Evolutionary conservation across 83 land plant species (phyloP), one percentile per base, ranked within the genome.

Genomic region (Picea abies): DNA sequence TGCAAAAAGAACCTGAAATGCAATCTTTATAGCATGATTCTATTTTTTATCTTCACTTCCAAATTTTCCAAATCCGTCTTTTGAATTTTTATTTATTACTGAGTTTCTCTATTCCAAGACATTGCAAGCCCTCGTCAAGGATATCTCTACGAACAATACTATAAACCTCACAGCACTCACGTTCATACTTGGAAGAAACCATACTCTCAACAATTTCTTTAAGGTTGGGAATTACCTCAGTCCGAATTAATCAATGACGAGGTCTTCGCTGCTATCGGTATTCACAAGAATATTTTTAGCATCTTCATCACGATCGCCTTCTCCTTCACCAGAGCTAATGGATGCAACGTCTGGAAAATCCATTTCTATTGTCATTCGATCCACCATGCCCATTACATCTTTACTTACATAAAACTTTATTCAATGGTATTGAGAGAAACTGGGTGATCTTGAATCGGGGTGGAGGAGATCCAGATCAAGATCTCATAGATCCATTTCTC

Each of bases 41-140:
- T 96, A 94, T 49, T 90, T 88, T 89, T 88, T 91, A 96, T 96
- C 81, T 90, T 88, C 78, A 79, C 91, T 76, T 94, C 95, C 83
- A 94, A 83, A n/a, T n/a, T 39, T 6, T 60, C 85, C 96, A 95
- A 94, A 37, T 91, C 93, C 73, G 92, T 90, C 86, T 79, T 90
- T 86, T 94, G 98, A 15, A 91, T 92, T 68, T 96, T 95, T 62
- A 32, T 32, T 92, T 97, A 22, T 92, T 94, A 64, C 93, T 90
- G 63, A 94, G 76, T 76, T 82, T 87, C 66, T 94, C 96, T 26
- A 94, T 89, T 0, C 97, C 98, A 4, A 96, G 83, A 35, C 84
- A 78, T 39, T 62, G 39, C 83, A 96, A 63, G 61, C 88, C 90
- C 81, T 94, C 97, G 52, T 92, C 96, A 22, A 96, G 80, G 2